phyloP scores from a whole-genome alignment of 441 rosid species.

The Populus hybrid region DNA sequence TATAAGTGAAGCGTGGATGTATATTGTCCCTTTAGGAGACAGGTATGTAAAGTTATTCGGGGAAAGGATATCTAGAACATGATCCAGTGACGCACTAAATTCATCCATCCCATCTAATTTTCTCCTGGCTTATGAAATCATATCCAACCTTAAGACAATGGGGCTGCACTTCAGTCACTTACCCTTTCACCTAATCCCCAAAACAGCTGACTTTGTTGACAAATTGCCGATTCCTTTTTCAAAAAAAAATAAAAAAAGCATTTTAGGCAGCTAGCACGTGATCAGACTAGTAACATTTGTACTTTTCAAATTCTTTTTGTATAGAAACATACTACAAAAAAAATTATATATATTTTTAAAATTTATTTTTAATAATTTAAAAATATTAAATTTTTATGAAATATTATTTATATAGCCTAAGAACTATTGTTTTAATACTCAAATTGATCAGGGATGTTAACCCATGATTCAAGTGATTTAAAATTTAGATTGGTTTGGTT shows the following conservation, averaged over 20 bases:
- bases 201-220: conserved; percentile 10
- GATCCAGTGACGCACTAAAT: neutral
- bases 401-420: fast-evolving
- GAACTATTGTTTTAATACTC: too few relatives aligned
- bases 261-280: neutral
- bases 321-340: too few relatives aligned
- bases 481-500: fast-evolving
- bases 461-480: fast-evolving
- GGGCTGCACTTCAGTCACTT: neutral
- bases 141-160: neutral
- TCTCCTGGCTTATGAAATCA: too few relatives aligned
- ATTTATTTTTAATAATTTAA: too few relatives aligned
- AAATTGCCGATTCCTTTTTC: neutral
- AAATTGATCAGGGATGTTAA: fast-evolving
- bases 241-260: too few relatives aligned
- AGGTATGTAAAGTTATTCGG: too few relatives aligned
- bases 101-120: neutral
- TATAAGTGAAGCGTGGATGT: too few relatives aligned
- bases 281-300: neutral
- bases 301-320: too few relatives aligned
- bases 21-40: too few relatives aligned
- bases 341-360: too few relatives aligned
- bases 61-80: too few relatives aligned
- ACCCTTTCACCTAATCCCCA: conserved; percentile 24
- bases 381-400: too few relatives aligned